These are phyloP conservation scores for Microbotryomycetes sp. DNA, from an alignment of 1,284 basidiomycete species.

Conservation along the genomic window DNA sequence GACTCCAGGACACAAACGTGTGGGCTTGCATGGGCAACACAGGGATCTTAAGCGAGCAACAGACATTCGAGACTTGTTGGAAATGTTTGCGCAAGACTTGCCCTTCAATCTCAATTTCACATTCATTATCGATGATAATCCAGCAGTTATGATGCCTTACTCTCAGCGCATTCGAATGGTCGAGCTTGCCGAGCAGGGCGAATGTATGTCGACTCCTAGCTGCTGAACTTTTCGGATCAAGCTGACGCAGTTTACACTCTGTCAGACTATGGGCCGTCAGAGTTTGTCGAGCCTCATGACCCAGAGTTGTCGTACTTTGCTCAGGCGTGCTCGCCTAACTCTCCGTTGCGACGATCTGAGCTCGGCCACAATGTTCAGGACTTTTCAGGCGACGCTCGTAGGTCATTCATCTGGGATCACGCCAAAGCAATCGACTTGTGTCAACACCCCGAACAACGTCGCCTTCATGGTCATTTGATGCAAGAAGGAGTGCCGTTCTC, in stretches of 20 bases:
- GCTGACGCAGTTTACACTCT: background rate
- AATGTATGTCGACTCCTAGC: constrained; percentile 39
- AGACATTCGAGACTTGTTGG: constrained; percentile 39
- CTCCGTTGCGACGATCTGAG: constrained; percentile 31
- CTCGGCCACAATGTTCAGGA: constrained; percentile 28
- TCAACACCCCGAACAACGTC: constrained; percentile 37
- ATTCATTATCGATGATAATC: constrained; percentile 48
- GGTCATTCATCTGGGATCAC: constrained; percentile 39
- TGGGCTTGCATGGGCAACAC: constrained; percentile 27
- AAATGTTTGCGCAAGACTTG: constrained; percentile 41
- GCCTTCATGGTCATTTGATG: constrained; percentile 39
- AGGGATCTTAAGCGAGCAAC: constrained; percentile 34
- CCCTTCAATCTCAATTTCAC: constrained; percentile 43
- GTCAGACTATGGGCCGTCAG: constrained; percentile 34
- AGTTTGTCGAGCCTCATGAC: constrained; percentile 32
- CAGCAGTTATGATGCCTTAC: constrained; percentile 47
- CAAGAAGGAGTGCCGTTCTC: constrained; percentile 34
- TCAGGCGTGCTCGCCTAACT: constrained; percentile 35
- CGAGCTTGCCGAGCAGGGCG: constrained; percentile 43
- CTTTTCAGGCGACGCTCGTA: constrained; percentile 24
- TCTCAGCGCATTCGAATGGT: constrained; percentile 43
- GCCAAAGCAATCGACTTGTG: constrained; percentile 37
- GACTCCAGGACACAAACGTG: constrained; percentile 14
- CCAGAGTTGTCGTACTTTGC: constrained; percentile 35
- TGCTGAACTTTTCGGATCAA: background rate